Conservation (phyloP, 257 asterid species). For the Nicotiana tomentosiformis region DNA sequence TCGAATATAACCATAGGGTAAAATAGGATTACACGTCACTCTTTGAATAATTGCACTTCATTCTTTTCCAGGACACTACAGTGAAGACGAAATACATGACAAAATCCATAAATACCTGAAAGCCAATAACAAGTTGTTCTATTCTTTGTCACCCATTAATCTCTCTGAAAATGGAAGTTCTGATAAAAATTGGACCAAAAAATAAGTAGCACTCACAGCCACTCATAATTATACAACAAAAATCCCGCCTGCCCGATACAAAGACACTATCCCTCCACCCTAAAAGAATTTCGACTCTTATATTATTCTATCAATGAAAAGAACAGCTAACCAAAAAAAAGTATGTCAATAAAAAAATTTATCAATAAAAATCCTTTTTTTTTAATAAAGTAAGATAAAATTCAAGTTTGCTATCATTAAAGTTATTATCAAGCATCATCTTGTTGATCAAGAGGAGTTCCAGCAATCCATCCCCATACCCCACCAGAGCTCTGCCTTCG, state of each 20-base stretch:
- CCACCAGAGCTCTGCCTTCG: slow-evolving; percentile 77
- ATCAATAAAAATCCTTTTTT: not conserved
- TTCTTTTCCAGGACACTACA: not conserved
- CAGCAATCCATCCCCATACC: slow-evolving; percentile 98
- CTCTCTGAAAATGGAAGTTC: slow-evolving; percentile 4
- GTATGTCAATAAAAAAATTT: slow-evolving; percentile 4
- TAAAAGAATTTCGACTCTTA: slow-evolving; percentile 14
- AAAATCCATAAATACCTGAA: not conserved
- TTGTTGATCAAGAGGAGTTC: slow-evolving; percentile 52
- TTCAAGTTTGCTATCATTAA: slow-evolving; percentile 6
- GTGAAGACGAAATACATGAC: not conserved
- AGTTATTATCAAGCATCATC: slow-evolving; percentile 31
- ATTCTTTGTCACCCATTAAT: not conserved
- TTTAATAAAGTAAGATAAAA: not conserved
- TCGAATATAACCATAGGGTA: not conserved
- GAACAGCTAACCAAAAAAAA: not conserved
- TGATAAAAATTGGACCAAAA: slow-evolving; percentile 5
- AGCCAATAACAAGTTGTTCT: not conserved
- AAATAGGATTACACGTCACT: not conserved
- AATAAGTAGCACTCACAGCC: not conserved
- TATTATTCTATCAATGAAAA: slow-evolving; percentile 35
- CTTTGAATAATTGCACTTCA: not conserved
- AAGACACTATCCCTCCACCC: slow-evolving; percentile 13
- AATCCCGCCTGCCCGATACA: slow-evolving; percentile 4
- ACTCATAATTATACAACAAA: slow-evolving; percentile 17